Conservation (phyloP, 208 protist genomes). For the Naegleria fowleri region DNA sequence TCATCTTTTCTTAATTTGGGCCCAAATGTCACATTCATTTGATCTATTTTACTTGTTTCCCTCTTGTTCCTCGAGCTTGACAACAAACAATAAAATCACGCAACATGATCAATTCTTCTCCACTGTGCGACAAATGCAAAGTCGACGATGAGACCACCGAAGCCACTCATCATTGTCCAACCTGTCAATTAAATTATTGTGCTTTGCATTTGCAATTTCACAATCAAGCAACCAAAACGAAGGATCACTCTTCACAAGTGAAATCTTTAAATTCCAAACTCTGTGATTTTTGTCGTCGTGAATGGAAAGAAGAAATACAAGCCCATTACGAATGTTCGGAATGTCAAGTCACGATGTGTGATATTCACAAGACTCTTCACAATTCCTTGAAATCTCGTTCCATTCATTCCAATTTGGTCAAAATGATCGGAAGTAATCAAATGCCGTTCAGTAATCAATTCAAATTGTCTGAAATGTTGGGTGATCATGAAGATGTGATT, state of each 20-base stretch:
- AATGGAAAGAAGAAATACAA: not conserved
- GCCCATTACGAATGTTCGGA: not conserved
- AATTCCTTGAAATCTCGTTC: not conserved
- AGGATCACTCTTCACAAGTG: not conserved
- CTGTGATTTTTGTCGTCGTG: not conserved
- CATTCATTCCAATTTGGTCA: not conserved
- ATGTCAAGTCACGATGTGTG: not conserved
- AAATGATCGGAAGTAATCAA: not conserved
- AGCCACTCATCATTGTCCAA: not conserved
- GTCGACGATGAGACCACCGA: not conserved
- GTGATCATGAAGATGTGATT: not conserved
- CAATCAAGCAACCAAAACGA: not conserved
- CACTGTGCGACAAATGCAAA: not conserved
- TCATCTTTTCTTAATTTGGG: no score
- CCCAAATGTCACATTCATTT: no score
- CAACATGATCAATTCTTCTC: no score
- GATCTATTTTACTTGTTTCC: no score
- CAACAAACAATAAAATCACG: no score
- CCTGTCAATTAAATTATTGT: not conserved
- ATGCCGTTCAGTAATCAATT: not conserved
- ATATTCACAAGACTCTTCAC: not conserved
- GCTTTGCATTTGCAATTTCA: not conserved
- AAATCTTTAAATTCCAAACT: not conserved
- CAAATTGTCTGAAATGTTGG: not conserved
- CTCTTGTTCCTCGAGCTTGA: no score